Base-by-base conservation (phyloP, 2,329 filamentous ascomycete genomes). In the Xylaria sp. region DNA sequence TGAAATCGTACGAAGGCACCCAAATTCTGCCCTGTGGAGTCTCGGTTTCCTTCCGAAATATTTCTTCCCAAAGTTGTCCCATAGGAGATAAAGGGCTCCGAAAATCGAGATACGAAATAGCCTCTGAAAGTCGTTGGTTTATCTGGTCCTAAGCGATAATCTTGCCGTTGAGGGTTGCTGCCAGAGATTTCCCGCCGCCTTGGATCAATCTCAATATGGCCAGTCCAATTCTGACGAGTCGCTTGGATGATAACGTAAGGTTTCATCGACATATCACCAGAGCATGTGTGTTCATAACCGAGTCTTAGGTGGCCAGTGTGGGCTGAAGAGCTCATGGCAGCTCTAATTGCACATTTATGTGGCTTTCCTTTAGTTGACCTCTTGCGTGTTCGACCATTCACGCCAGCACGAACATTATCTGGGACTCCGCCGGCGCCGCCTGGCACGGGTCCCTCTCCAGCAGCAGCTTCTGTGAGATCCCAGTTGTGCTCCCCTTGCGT, bases 91-190 rank as follows among this genome's bases (percentile, higher is more conserved):
- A 85, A 84, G 0, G 81, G 80, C 52, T 81, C 74, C 0, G 83
- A 85, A 67, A 85, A 85, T 3, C 81, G 80, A 10, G 82, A 83
- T 0, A 85, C 83, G 63, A 85, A 85, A 70, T 84, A 84, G 8
- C 82, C 81, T 1, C 76, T 80, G 70, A 85, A 85, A 0, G 78
- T 80, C 2, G 75, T 62, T 1, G 83, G 81, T 23, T 76, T 80
- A 52, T 82, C 78, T 2, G 83, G 83, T 0, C 84, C 83, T 0
- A 85, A 71, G 7, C 78, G 76, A 61, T 84, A 85, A 62, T 85
- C 83, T 70, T 85, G 83, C 44, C 83, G 76, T 69, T 85, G 82
- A 0, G 82, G 79, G 64, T 85, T 85, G 34, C 79, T 82, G 0
- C 83, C 83, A 15, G 75, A 83, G 13, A 85, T 73, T 65, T 85